Base-by-base conservation (phyloP, 78 protist genomes). In the Polysphondylium violaceum region DNA sequence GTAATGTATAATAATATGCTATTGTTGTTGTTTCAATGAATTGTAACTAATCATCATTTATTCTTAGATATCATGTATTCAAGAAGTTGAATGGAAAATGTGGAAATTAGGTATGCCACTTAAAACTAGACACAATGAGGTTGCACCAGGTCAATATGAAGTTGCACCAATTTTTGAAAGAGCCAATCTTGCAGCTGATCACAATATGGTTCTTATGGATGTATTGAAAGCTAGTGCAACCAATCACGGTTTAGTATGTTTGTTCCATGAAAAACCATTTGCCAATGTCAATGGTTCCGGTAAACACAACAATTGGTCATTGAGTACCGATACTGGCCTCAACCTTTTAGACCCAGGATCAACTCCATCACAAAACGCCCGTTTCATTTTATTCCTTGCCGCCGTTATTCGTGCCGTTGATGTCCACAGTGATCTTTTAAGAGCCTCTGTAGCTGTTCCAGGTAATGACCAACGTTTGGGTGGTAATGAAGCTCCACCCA, bases 401-500 rank as follows among this genome's bases (percentile, higher is more conserved):
- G 96, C 97, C 19, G 44, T 90, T n/a, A 58, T 91, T 36, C 78
- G 88, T 55, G 71, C 91, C 21, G 94, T 93, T 5, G 90, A 86
- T 85, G 44, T 81, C 23, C 95, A 96, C 68, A 95, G 93, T 9
- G 99, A 96, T 72, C 43, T 96, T 1, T 68, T 96, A 16, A 76
- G 97, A 35, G 73, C 86, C 21, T 87, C 97, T 33, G 85, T 95
- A 25, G 96, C 96, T 6, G 53, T 65, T 2, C 91, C 96, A 75
- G 97, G 98, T 50, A 97, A 98, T 86, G 99, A 98, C 73, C 95
- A 87, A 78, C 95, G 99, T 53, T 96, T 98, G 47, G 99, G 99
- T 40, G 98, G 96, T 40, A 63, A 76, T 75, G 99, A 98, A 83
- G 99, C 99, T 2, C 99, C 99, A 43, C 99, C 99, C 25, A 97